These are phyloP conservation scores for Truncatella angustata DNA, from an alignment of 2,329 filamentous ascomycete genomes.

Conservation along the genomic window DNA sequence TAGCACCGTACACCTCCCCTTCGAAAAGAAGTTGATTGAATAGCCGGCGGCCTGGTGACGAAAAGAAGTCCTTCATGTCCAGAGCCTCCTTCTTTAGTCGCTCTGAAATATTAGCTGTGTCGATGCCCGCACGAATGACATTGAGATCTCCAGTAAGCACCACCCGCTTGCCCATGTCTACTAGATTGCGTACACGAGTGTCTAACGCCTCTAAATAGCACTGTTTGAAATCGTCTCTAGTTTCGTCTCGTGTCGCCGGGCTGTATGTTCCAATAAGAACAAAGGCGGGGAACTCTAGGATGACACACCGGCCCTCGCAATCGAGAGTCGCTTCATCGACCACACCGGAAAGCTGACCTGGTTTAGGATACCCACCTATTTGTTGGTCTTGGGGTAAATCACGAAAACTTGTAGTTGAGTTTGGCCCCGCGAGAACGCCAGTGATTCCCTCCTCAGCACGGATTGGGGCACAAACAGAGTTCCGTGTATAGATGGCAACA, in stretches of 20 bases:
- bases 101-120: slow-evolving; percentile 74
- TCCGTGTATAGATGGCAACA: slow-evolving; percentile 93
- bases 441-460: slow-evolving; percentile 92
- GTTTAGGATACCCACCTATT: slow-evolving; percentile 84
- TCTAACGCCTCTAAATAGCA: slow-evolving; percentile 81
- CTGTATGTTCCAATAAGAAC: slow-evolving; percentile 91
- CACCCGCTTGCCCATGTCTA: slow-evolving; percentile 77
- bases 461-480: slow-evolving; percentile 78
- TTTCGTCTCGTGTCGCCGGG: slow-evolving; percentile 84
- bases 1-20: slow-evolving; percentile 64
- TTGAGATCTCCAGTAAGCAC: slow-evolving; percentile 88
- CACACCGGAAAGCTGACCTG: slow-evolving; percentile 60
- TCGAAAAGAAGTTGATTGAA: slow-evolving; percentile 83
- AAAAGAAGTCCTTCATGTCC: slow-evolving; percentile 70
- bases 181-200: slow-evolving; percentile 78
- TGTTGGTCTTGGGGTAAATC: slow-evolving; percentile 71
- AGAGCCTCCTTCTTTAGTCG: slow-evolving; percentile 68
- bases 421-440: slow-evolving; percentile 73
- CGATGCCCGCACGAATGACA: slow-evolving; percentile 66
- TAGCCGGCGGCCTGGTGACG: slow-evolving; percentile 67
- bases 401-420: slow-evolving; percentile 67
- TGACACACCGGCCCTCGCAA: slow-evolving; percentile 85
- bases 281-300: slow-evolving; percentile 92
- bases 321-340: slow-evolving; percentile 75
- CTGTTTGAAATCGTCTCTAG: slow-evolving; percentile 76